A percentile compares a stretch with the other conserved stretches of the same genome.
Evolutionary conservation across 2,329 filamentous ascomycete species (phyloP).

Genomic region (Blastomyces silverae): DNA sequence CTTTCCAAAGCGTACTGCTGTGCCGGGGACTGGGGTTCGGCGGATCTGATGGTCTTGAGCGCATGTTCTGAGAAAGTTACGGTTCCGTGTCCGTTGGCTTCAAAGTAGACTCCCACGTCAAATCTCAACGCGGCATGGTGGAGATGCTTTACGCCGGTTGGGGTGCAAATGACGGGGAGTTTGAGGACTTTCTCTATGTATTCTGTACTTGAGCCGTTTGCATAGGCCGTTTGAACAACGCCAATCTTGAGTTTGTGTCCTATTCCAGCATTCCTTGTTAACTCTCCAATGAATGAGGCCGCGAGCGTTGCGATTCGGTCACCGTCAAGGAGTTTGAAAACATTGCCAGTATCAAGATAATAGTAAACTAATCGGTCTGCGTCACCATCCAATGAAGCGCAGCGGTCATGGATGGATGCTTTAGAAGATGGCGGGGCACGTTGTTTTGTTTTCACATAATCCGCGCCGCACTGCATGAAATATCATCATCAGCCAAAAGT

Average conservation of each 20-base stretch:
- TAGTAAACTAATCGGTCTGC: conserved; percentile 95
- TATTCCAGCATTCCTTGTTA: conserved; percentile 72
- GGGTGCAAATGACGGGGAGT: conserved; percentile 85
- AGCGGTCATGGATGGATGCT: conserved; percentile 66
- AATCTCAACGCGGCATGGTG: conserved; percentile 95
- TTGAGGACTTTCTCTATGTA: conserved; percentile 84
- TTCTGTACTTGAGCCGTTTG: conserved; percentile 88
- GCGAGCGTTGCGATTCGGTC: conserved; percentile 94
- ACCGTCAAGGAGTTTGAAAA: conserved; percentile 89
- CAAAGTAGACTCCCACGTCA: conserved; percentile 95
- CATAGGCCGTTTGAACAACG: conserved; percentile 95
- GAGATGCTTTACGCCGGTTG: conserved; percentile 93
- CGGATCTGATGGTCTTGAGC: conserved; percentile 67
- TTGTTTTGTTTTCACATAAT: conserved; percentile 97
- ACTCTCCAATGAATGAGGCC: conserved; percentile 86
- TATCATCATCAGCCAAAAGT: conserved; percentile 20
- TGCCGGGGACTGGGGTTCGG: conserved; percentile 80
- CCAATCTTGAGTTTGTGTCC: conserved; percentile 78
- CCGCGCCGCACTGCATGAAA: conserved; percentile 68
- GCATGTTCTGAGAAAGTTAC: conserved; percentile 88
- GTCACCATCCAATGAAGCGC: conserved; percentile 89
- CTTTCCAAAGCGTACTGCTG: conserved; percentile 85
- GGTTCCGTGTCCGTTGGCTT: conserved; percentile 96
- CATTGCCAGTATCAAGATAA: conserved; percentile 72
- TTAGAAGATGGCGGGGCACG: conserved; percentile 77